Evolutionary conservation across 768 basidiomycete genomes (phyloP).

Genomic region (Suillus discolor): DNA sequence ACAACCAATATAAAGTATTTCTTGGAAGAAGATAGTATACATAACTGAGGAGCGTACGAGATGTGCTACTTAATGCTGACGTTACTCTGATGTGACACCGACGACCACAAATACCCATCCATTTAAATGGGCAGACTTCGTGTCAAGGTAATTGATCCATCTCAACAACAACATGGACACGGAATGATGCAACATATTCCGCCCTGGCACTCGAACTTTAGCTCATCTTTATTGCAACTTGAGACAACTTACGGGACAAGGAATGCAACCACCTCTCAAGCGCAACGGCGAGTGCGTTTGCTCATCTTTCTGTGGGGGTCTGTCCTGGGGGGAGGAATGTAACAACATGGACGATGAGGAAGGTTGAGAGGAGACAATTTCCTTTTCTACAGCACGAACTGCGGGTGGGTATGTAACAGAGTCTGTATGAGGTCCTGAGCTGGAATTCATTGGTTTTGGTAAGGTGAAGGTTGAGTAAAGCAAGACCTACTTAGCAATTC

Average conservation of each 20-base stretch:
- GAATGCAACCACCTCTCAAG: slow-evolving; percentile 34
- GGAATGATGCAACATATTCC: slow-evolving; percentile 41
- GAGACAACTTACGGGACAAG: slow-evolving; percentile 30
- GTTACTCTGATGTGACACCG: background rate
- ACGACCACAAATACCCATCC: background rate
- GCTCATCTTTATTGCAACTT: background rate
- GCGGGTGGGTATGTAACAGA: slow-evolving; percentile 13
- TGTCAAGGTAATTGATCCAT: background rate
- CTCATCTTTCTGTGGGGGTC: background rate
- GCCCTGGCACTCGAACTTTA: slow-evolving; percentile 20
- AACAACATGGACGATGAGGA: slow-evolving; percentile 17
- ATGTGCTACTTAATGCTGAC: background rate
- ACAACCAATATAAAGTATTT: background rate
- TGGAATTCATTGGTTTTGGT: background rate
- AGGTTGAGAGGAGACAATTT: slow-evolving; percentile 22
- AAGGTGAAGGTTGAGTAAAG: too few relatives aligned
- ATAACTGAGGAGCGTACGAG: background rate
- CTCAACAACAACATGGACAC: slow-evolving; percentile 24
- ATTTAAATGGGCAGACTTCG: background rate
- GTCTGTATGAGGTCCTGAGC: background rate
- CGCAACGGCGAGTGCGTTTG: slow-evolving; percentile 19
- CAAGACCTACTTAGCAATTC: too few relatives aligned
- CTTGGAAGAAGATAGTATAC: background rate
- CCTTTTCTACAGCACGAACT: slow-evolving; percentile 5
- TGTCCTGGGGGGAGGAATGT: slow-evolving; percentile 1